Percentiles rank a stretch among this genome's conserved stretches.
Evolutionary conservation across 108 stramenopile genomes (phyloP).

Genomic region (Fragilariopsis cylindrus): DNA sequence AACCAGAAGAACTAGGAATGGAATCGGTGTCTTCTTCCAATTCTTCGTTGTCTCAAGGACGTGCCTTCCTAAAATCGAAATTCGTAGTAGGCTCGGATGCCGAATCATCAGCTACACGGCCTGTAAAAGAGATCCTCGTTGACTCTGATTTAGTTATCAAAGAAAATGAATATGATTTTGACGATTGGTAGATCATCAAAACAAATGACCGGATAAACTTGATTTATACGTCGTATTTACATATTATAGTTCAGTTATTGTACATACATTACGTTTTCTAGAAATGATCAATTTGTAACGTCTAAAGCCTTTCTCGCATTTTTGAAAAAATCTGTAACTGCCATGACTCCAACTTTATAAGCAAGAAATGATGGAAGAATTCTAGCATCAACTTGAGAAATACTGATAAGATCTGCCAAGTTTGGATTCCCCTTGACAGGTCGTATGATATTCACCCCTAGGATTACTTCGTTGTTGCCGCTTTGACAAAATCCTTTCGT

Average conservation of each 20-base stretch:
- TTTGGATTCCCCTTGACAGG: constrained; percentile 44
- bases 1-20: neutral
- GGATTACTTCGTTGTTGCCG: constrained; percentile 49
- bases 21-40: neutral
- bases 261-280: no score
- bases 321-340: constrained; percentile 51
- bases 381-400: constrained; percentile 47
- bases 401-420: constrained; percentile 44
- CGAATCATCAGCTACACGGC: no score
- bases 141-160: no score
- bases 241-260: no score
- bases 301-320: constrained; percentile 29
- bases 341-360: constrained; percentile 46
- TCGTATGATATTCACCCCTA: constrained; percentile 58
- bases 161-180: neutral
- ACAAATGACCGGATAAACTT: no score
- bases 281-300: no score
- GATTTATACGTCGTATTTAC: no score
- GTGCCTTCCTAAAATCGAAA: no score
- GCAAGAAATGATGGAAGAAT: constrained; percentile 53
- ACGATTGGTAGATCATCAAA: neutral
- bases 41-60: neutral
- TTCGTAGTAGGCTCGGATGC: no score
- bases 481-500: constrained; percentile 11
- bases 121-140: no score